A percentile compares a stretch with the other conserved stretches of the same genome.
phyloP scores from a whole-genome alignment of 495 filamentous ascomycete genomes.

The Bryoglossum gracile region DNA sequence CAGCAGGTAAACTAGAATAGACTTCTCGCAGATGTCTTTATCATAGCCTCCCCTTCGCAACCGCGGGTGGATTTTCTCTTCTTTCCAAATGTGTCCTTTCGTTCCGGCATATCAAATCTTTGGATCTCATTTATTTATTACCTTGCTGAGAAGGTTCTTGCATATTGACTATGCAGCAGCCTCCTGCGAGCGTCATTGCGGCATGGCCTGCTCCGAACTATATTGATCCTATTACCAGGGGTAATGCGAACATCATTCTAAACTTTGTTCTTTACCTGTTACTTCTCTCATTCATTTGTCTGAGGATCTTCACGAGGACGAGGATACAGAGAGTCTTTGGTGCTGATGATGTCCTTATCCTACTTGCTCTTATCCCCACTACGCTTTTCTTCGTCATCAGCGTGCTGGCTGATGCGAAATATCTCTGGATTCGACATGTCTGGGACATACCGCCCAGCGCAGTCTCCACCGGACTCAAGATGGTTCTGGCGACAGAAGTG shows the following conservation, averaged over 20 bases:
- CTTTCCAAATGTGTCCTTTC: too few relatives aligned
- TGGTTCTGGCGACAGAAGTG: slow-evolving; percentile 13
- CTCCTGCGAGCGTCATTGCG: slow-evolving; percentile 36
- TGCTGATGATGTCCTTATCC: slow-evolving; percentile 43
- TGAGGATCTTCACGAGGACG: slow-evolving; percentile 44
- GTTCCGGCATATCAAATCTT: too few relatives aligned
- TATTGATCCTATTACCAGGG: slow-evolving; percentile 43
- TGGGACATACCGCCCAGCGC: slow-evolving; percentile 12
- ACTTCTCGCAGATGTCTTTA: too few relatives aligned
- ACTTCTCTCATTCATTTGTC: slow-evolving; percentile 34
- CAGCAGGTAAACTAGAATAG: too few relatives aligned
- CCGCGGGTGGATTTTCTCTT: too few relatives aligned
- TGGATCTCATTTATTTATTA: too few relatives aligned
- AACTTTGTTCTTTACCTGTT: slow-evolving; percentile 34
- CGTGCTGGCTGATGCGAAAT: slow-evolving; percentile 33
- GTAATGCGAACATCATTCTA: slow-evolving; percentile 36
- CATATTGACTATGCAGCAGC: slow-evolving; percentile 44
- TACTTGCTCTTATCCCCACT: slow-evolving; percentile 31
- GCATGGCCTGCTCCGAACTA: slow-evolving; percentile 53
- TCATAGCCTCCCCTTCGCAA: too few relatives aligned
- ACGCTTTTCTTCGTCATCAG: slow-evolving; percentile 40
- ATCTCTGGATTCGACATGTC: slow-evolving; percentile 52
- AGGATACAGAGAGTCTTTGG: slow-evolving; percentile 36
- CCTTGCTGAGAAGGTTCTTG: too few relatives aligned
- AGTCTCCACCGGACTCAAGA: slow-evolving; percentile 12